phyloP scores from a whole-genome alignment of 2,329 filamentous ascomycete species.

The Trichoderma atrobrunneum region DNA sequence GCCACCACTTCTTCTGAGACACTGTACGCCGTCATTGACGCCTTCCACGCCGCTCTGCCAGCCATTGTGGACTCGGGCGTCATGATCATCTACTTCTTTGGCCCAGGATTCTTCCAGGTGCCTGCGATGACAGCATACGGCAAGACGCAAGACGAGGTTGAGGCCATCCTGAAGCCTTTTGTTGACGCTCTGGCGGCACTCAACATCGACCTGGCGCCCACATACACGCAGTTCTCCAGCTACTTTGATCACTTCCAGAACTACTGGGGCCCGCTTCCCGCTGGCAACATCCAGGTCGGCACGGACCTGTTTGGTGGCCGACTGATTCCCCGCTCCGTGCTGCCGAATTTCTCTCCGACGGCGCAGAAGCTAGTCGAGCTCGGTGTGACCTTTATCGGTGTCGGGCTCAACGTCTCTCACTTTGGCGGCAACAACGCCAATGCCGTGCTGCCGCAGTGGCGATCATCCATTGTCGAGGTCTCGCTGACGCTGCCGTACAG shows the following conservation, averaged over 20 bases:
- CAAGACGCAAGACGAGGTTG: slow-evolving; percentile 39
- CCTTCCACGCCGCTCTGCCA: slow-evolving; percentile 28
- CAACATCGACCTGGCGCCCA: slow-evolving; percentile 28
- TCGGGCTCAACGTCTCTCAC: background rate
- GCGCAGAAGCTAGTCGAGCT: slow-evolving; percentile 29
- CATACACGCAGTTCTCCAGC: slow-evolving; percentile 28
- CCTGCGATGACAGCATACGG: slow-evolving; percentile 46
- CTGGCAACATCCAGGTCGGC: slow-evolving; percentile 33
- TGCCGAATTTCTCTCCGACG: slow-evolving; percentile 25
- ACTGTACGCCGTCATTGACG: slow-evolving; percentile 23
- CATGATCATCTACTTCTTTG: slow-evolving; percentile 45
- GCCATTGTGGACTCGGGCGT: slow-evolving; percentile 47
- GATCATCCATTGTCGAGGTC: slow-evolving; percentile 34
- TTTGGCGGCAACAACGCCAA: slow-evolving; percentile 26
- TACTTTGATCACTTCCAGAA: slow-evolving; percentile 31
- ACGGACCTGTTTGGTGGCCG: slow-evolving; percentile 39
- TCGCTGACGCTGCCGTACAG: slow-evolving; percentile 31
- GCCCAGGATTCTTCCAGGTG: slow-evolving; percentile 41
- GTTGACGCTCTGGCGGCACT: slow-evolving; percentile 26
- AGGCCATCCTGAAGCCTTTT: slow-evolving; percentile 42
- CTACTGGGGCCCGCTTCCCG: slow-evolving; percentile 37
- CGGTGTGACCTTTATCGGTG: slow-evolving; percentile 29
- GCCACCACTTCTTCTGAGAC: background rate
- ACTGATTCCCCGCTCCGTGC: slow-evolving; percentile 39
- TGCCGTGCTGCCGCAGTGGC: slow-evolving; percentile 43